Evolutionary conservation across 345 rosid genomes (phyloP).

Genomic region (Eucalyptus regnans): DNA sequence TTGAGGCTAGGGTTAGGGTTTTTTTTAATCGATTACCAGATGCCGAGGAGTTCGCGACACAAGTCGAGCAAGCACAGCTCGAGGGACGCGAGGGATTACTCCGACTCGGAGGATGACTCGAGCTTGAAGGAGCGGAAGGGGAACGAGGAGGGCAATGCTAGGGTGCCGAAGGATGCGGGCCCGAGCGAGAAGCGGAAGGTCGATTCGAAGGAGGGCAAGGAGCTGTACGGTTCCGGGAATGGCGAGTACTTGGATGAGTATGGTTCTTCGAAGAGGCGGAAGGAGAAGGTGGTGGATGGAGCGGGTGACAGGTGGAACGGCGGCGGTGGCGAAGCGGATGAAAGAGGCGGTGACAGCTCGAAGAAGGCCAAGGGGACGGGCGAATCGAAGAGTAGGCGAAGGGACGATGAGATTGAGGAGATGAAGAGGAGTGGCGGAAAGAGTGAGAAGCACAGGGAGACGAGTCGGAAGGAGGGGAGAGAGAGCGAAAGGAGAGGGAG

Average conservation of each 20-base stretch:
- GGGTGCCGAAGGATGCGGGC: conserved; percentile 49
- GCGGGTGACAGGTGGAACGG: conserved; percentile 75
- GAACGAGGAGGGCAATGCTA: conserved; percentile 36
- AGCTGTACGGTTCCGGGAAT: conserved; percentile 30
- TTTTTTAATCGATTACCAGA: conserved; percentile 1
- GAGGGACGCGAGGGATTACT: conserved; percentile 66
- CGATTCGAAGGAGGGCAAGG: conserved; percentile 38
- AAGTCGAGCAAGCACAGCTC: conserved; percentile 86
- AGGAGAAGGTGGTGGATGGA: conserved; percentile 41
- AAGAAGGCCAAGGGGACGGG: conserved; percentile 47
- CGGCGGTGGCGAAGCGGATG: conserved; percentile 34
- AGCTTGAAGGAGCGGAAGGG: conserved; percentile 50
- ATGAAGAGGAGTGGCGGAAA: conserved; percentile 48
- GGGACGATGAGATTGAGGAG: conserved; percentile 35
- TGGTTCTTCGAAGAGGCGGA: conserved; percentile 56
- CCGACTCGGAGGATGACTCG: conserved; percentile 79
- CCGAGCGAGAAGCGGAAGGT: conserved; percentile 63
- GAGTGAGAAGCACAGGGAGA: conserved; percentile 24
- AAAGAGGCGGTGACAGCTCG: conserved; percentile 17
- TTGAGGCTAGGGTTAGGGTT: conserved; percentile 7
- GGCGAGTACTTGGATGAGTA: conserved; percentile 59
- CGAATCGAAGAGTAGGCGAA: conserved; percentile 46
- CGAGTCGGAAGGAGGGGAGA: conserved; percentile 20
- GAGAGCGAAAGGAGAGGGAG: not conserved
- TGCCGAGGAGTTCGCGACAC: conserved; percentile 93